Conservation (phyloP, 2,329 filamentous ascomycete species). For the Aspergillus versicolor region DNA sequence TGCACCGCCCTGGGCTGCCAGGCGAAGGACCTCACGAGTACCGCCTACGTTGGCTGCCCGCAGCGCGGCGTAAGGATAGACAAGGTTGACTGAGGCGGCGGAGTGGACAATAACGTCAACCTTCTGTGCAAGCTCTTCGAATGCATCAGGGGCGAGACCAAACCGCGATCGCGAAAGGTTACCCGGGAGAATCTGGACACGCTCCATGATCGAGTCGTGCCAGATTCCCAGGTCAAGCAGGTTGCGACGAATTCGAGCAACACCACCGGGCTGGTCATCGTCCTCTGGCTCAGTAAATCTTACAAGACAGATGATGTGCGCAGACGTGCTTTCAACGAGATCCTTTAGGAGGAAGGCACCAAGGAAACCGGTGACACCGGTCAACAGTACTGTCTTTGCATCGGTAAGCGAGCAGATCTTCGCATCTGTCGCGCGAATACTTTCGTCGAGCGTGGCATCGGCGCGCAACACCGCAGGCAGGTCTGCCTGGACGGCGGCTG, state of each 20-base stretch:
- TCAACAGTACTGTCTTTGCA: constrained; percentile 68
- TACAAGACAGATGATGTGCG: constrained; percentile 70
- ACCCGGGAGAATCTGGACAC: constrained; percentile 72
- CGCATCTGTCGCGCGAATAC: constrained; percentile 59
- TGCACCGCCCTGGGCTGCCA: constrained; percentile 66
- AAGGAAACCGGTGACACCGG: constrained; percentile 73
- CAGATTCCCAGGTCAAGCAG: constrained; percentile 76
- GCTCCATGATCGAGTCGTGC: constrained; percentile 74
- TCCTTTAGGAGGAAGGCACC: constrained; percentile 72
- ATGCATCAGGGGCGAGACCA: constrained; percentile 65
- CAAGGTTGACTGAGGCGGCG: constrained; percentile 74
- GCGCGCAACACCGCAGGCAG: constrained; percentile 67
- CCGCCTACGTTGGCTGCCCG: constrained; percentile 74
- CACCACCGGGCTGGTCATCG: constrained; percentile 64
- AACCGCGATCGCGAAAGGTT: constrained; percentile 69
- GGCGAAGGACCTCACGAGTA: constrained; percentile 71
- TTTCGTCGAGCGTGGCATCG: constrained; percentile 66
- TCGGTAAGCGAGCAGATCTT: constrained; percentile 61
- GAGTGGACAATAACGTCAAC: constrained; percentile 75
- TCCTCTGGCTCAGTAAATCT: constrained; percentile 68
- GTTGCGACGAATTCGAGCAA: constrained; percentile 72
- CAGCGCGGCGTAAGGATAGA: constrained; percentile 77
- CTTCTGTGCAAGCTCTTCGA: constrained; percentile 63
- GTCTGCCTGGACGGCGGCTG: constrained; percentile 72
- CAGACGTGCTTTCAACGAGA: constrained; percentile 66